Evolutionary conservation across 2,329 filamentous ascomycete species (phyloP).

Genomic region (Fusarium heterosporum): DNA sequence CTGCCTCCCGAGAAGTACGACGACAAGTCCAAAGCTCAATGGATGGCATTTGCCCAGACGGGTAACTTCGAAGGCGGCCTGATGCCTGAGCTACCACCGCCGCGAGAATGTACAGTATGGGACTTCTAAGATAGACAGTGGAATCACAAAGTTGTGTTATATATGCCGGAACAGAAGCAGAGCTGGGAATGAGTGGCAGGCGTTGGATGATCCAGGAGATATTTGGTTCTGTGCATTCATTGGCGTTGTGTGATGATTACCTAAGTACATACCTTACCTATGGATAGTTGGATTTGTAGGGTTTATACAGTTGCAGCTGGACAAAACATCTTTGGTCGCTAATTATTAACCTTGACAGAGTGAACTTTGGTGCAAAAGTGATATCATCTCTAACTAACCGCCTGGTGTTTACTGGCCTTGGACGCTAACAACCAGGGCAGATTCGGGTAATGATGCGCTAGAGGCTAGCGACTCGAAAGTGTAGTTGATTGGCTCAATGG

Average conservation of each 20-base stretch:
- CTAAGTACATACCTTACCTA: background rate
- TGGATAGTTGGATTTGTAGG: constrained; percentile 23
- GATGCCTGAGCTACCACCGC: constrained; percentile 83
- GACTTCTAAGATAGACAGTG: constrained; percentile 66
- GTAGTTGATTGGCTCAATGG: constrained; percentile 23
- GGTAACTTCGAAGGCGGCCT: constrained; percentile 76
- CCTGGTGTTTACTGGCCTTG: background rate
- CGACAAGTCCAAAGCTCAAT: constrained; percentile 70
- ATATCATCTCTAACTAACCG: constrained; percentile 2
- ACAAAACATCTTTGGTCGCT: constrained; percentile 1
- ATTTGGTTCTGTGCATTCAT: constrained; percentile 26
- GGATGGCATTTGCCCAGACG: constrained; percentile 71
- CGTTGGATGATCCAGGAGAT: constrained; percentile 37
- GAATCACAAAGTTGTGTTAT: constrained; percentile 65
- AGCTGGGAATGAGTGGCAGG: constrained; percentile 21
- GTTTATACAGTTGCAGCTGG: constrained; percentile 15
- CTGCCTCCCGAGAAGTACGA: constrained; percentile 67
- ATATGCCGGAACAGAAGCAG: constrained; percentile 62
- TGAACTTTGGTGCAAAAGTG: background rate
- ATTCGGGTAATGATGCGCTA: background rate
- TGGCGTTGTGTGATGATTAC: constrained; percentile 32
- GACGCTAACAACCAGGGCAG: constrained; percentile 10
- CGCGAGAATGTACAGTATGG: constrained; percentile 79
- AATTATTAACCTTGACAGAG: background rate
- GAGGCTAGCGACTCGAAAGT: background rate